Evolutionary conservation across 352 stramenopile genomes (phyloP).

Genomic region (Phytopythium boreale): DNA sequence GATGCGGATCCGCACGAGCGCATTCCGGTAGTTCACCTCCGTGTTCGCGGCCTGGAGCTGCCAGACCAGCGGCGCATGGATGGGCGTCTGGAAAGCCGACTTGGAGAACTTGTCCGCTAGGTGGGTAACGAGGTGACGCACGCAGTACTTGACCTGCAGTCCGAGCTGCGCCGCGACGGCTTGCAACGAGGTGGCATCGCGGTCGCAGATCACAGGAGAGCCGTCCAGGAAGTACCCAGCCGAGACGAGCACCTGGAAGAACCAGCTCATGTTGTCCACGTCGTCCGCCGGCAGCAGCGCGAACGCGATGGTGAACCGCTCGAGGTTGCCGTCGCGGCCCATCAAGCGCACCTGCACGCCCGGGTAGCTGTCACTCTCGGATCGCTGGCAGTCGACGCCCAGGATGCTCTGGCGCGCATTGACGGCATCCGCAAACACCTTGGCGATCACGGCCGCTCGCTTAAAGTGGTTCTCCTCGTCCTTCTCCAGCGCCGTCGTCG

Average conservation of each 20-base stretch:
- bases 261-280: slow-evolving; percentile 4
- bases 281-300: neutral
- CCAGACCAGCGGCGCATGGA: neutral
- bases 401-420: neutral
- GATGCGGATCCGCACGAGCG: neutral
- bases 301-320: slow-evolving; percentile 3
- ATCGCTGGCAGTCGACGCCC: slow-evolving; percentile 1
- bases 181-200: neutral
- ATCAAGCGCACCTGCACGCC: slow-evolving; percentile 3
- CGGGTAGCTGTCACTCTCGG: slow-evolving; percentile 1
- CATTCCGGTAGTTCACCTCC: neutral
- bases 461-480: slow-evolving; percentile 1
- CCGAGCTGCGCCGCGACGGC: neutral
- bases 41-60: slow-evolving; percentile 3
- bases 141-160: slow-evolving; percentile 3
- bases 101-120: slow-evolving; percentile 4
- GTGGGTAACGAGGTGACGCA: neutral
- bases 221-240: neutral
- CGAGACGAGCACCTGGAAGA: neutral
- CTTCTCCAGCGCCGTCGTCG: neutral
- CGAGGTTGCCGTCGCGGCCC: slow-evolving; percentile 2
- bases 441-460: neutral
- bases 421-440: slow-evolving; percentile 2
- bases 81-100: neutral
- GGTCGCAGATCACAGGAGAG: slow-evolving; percentile 2